Percentiles rank a stretch among this genome's conserved stretches.
Evolutionary conservation across 495 filamentous ascomycete species (phyloP).

Genomic region (Endocarpon pusillum): DNA sequence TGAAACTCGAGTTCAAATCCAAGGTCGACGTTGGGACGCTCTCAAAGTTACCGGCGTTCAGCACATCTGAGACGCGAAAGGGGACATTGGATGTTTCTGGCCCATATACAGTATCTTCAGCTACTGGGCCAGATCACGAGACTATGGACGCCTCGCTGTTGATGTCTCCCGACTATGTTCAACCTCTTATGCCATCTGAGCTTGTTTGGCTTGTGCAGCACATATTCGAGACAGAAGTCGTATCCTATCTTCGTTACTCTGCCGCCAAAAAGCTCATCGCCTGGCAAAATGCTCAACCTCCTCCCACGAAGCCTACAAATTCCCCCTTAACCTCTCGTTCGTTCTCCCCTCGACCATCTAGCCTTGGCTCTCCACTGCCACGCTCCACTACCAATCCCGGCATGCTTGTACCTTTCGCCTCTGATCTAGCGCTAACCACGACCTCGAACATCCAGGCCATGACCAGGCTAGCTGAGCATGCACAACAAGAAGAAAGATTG

Average conservation of each 20-base stretch:
- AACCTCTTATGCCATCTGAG: slow-evolving; percentile 68
- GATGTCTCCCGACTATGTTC: slow-evolving; percentile 87
- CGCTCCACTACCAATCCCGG: slow-evolving; percentile 11
- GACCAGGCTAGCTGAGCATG: slow-evolving; percentile 52
- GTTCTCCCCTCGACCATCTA: slow-evolving; percentile 3
- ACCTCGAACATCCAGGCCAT: slow-evolving; percentile 43
- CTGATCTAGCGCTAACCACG: slow-evolving; percentile 1
- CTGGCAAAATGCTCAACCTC: slow-evolving; percentile 9
- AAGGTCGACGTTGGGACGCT: neutral
- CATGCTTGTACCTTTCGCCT: slow-evolving; percentile 6
- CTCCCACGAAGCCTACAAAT: slow-evolving; percentile 6
- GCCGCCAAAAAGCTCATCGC: slow-evolving; percentile 71
- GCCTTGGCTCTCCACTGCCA: neutral
- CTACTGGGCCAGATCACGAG: slow-evolving; percentile 57
- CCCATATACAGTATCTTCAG: slow-evolving; percentile 72
- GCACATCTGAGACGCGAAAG: slow-evolving; percentile 33
- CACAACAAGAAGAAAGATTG: slow-evolving; percentile 52
- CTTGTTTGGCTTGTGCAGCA: slow-evolving; percentile 49
- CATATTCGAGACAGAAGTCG: slow-evolving; percentile 63
- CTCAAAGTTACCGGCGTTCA: too few species aligned
- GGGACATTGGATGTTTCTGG: too few species aligned
- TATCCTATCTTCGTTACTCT: slow-evolving; percentile 73
- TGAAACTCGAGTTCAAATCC: slow-evolving; percentile 31
- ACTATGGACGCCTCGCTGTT: slow-evolving; percentile 89
- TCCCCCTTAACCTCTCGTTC: neutral